Percentiles rank a stretch among this genome's conserved stretches.
Evolutionary conservation across 1,284 basidiomycete species (phyloP).

Genomic region (Bjerkandera adusta): DNA sequence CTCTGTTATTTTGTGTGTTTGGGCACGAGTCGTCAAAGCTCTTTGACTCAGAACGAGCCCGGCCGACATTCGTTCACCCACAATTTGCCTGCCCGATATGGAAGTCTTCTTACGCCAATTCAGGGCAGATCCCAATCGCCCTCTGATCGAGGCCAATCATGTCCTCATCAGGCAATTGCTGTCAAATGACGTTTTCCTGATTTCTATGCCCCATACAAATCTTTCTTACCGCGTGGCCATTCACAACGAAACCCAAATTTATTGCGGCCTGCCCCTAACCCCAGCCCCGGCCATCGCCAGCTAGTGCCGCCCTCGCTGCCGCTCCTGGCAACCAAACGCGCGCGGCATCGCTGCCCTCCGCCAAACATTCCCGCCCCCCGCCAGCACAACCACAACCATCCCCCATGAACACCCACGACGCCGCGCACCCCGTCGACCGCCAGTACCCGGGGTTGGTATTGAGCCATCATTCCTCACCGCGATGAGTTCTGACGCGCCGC

Average conservation of each 20-base stretch:
- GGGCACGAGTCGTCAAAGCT: too few species aligned
- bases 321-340: constrained; percentile 5
- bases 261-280: constrained; percentile 3
- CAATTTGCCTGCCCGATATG: constrained; percentile 1
- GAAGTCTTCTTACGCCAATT: constrained; percentile 3
- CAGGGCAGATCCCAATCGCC: too few species aligned
- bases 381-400: constrained; percentile 4
- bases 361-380: background rate
- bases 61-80: constrained; percentile 6
- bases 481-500: constrained; percentile 14
- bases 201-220: too few species aligned
- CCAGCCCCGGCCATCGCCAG: background rate
- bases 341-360: background rate
- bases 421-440: constrained; percentile 6
- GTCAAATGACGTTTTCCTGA: constrained; percentile 2
- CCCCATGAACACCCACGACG: constrained; percentile 10
- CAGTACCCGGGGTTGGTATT: constrained; percentile 18
- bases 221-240: too few species aligned
- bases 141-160: constrained; percentile 6
- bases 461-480: constrained; percentile 8
- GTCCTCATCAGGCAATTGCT: constrained; percentile 2
- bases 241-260: background rate
- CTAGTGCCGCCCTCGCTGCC: background rate
- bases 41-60: constrained; percentile 1
- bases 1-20: constrained; percentile 3